These are phyloP conservation scores for Micromonas pusilla DNA, from an alignment of 139 green algal species.

Conservation along the genomic window DNA sequence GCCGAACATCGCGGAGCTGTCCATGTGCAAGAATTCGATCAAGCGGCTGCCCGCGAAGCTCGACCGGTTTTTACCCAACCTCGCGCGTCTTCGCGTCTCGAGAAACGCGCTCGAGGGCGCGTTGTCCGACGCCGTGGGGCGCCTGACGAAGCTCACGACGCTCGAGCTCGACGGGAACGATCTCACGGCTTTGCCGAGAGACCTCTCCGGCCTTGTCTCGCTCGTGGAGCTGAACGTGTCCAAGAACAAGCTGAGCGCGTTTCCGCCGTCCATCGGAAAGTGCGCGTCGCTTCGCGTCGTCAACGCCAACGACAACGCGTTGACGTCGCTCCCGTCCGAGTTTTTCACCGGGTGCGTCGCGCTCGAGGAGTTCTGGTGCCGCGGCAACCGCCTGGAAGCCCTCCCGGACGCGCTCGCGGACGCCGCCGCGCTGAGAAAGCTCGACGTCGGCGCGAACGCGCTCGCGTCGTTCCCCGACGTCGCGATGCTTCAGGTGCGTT, in stretches of 20 bases:
- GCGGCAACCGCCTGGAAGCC: background rate
- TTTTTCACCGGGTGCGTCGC: background rate
- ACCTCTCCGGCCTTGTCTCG: background rate
- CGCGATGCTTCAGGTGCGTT: too few relatives aligned
- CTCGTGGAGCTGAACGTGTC: background rate
- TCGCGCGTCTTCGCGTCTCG: background rate
- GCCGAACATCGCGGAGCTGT: background rate
- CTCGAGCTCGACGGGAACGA: background rate
- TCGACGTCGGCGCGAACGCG: background rate
- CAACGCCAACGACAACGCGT: background rate
- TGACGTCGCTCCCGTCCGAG: background rate
- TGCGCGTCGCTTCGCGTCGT: background rate
- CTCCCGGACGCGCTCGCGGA: background rate
- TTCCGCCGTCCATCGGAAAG: background rate
- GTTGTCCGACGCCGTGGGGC: background rate
- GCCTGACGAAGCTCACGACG: background rate
- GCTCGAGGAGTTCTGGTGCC: background rate
- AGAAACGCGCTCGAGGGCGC: background rate
- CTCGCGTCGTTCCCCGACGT: background rate
- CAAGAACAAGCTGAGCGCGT: background rate
- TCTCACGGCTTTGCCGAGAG: background rate
- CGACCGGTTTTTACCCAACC: background rate
- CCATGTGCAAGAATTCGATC: background rate
- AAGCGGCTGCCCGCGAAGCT: background rate
- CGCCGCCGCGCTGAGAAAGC: background rate